A percentile compares a stretch with the other conserved stretches of the same genome.
Evolutionary conservation across 192 early-diverging fungal species (phyloP).

Genomic region (Pilaira anomala): DNA sequence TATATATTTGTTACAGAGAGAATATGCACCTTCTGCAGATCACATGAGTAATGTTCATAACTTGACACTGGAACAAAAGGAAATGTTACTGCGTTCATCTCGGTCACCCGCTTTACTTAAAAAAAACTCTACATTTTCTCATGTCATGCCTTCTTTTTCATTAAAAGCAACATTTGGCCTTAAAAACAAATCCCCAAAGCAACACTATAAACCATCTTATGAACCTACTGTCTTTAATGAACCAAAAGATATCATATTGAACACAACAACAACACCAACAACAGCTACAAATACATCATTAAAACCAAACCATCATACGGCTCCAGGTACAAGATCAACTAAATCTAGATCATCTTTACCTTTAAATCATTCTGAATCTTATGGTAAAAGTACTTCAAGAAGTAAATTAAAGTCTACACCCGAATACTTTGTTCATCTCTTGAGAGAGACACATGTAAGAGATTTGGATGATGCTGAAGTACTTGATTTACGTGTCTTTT

Average conservation of each 20-base stretch:
- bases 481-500: constrained; percentile 26
- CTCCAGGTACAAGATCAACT: not conserved
- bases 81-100: constrained; percentile 19
- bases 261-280: too few species aligned
- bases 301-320: constrained; percentile 2
- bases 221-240: not conserved
- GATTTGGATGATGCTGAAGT: constrained; percentile 31
- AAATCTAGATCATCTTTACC: not conserved
- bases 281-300: not conserved
- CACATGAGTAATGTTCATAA: constrained; percentile 16
- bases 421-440: constrained; percentile 23
- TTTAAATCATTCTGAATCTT: not conserved
- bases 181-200: not conserved
- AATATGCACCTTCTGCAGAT: constrained; percentile 24
- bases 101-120: constrained; percentile 14
- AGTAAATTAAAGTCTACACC: constrained; percentile 19
- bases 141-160: constrained; percentile 14
- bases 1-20: constrained; percentile 12
- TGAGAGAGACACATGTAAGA: constrained; percentile 17
- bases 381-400: not conserved
- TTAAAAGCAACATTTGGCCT: constrained; percentile 20
- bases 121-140: constrained; percentile 24
- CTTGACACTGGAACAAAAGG: constrained; percentile 26
- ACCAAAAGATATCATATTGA: too few species aligned
- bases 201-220: not conserved